Evolutionary conservation across 768 basidiomycete genomes (phyloP).

Genomic region (Lenzites betulinus): DNA sequence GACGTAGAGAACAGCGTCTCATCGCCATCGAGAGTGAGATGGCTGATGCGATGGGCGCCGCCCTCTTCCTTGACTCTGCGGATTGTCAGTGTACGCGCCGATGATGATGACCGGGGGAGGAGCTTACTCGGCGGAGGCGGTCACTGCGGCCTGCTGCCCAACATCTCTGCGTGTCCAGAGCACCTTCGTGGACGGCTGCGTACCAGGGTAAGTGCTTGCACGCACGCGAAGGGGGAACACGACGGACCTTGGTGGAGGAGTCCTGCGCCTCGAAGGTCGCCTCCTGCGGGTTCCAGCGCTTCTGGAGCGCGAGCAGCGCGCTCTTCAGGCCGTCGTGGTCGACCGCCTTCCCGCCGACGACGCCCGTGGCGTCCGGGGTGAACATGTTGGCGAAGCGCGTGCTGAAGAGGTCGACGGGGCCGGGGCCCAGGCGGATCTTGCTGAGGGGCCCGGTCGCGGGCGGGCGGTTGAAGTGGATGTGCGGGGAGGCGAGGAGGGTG

Average conservation of each 20-base stretch:
- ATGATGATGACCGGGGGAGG: neutral
- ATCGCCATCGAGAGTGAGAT: conserved; percentile 28
- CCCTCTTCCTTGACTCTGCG: conserved; percentile 25
- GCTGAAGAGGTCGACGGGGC: conserved; percentile 35
- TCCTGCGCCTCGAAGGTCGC: conserved; percentile 19
- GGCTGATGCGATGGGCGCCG: conserved; percentile 22
- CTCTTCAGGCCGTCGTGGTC: conserved; percentile 30
- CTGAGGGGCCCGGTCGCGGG: conserved; percentile 11
- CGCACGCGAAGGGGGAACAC: neutral
- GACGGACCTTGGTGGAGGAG: conserved; percentile 10
- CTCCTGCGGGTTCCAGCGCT: conserved; percentile 24
- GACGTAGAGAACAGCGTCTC: conserved; percentile 17
- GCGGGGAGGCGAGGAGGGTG: conserved; percentile 29
- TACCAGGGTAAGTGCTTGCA: neutral
- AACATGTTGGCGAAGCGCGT: conserved; percentile 32
- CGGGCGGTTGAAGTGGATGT: conserved; percentile 33
- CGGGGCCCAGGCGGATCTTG: conserved; percentile 31
- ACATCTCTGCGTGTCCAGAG: conserved; percentile 23
- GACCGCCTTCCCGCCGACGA: conserved; percentile 28
- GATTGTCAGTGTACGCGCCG: neutral
- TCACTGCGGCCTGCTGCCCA: conserved; percentile 16
- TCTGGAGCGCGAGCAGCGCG: conserved; percentile 31
- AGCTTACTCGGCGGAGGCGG: conserved; percentile 28
- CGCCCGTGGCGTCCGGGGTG: conserved; percentile 26
- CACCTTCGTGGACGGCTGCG: conserved; percentile 24